A percentile compares a stretch with the other conserved stretches of the same genome.
Conservation (phyloP, 1,139 yeast species). For the Ogataea hybrid region DNA sequence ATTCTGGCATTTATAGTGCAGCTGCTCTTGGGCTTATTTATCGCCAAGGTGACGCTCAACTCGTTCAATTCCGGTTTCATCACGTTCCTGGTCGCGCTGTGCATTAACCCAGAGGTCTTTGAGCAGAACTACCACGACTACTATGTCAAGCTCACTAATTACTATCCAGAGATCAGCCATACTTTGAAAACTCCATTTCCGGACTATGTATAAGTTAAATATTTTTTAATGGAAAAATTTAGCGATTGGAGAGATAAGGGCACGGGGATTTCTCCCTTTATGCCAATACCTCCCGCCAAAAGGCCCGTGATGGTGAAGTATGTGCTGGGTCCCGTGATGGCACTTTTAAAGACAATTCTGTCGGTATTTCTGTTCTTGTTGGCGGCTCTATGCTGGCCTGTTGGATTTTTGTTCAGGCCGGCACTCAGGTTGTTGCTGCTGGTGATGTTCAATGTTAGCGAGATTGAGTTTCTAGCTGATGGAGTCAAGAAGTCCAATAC, state of each 20-base stretch:
- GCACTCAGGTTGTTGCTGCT: conserved; percentile 11
- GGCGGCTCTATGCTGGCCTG: conserved; percentile 9
- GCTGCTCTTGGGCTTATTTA: conserved; percentile 73
- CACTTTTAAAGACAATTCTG: conserved; percentile 33
- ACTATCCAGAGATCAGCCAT: conserved; percentile 66
- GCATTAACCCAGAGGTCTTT: conserved; percentile 84
- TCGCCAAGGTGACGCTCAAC: conserved; percentile 62
- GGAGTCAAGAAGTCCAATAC: conserved; percentile 49
- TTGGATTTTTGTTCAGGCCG: conserved; percentile 12
- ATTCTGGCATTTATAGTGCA: conserved; percentile 79
- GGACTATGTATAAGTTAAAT: conserved; percentile 6
- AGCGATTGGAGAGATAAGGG: conserved; percentile 76
- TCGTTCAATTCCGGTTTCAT: conserved; percentile 81
- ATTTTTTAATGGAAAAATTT: conserved; percentile 63
- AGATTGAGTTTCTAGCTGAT: conserved; percentile 45
- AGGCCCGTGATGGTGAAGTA: conserved; percentile 8
- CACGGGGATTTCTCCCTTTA: conserved; percentile 79
- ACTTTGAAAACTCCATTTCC: conserved; percentile 27
- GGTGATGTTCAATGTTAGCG: conserved; percentile 22
- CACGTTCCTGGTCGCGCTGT: conserved; percentile 83
- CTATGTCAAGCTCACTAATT: conserved; percentile 66
- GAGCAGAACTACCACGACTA: conserved; percentile 63
- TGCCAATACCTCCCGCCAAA: conserved; percentile 41
- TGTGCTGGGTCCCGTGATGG: conserved; percentile 24
- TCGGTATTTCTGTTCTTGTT: conserved; percentile 17